Evolutionary conservation across 257 asterid species (phyloP).

Genomic region (Penstemon eatonii): DNA sequence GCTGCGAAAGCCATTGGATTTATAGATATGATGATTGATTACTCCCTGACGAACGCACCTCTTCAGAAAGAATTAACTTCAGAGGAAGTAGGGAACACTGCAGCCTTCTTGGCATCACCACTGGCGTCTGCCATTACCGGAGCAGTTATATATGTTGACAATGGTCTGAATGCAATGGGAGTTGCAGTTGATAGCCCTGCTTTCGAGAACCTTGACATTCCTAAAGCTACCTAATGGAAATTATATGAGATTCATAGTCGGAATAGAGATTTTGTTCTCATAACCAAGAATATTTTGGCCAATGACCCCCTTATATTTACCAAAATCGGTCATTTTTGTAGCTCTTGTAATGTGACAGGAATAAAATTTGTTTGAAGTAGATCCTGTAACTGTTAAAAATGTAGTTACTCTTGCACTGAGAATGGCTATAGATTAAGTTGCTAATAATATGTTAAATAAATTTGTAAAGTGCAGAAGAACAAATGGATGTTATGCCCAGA

Average conservation of each 20-base stretch:
- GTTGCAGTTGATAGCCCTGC: slow-evolving; percentile 78
- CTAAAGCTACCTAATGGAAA: slow-evolving; percentile 42
- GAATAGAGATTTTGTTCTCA: slow-evolving; percentile 40
- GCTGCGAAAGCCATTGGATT: slow-evolving; percentile 95
- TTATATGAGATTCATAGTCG: slow-evolving; percentile 14
- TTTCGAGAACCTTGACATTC: slow-evolving; percentile 68
- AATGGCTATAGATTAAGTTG: too few relatives aligned
- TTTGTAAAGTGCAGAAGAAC: too few relatives aligned
- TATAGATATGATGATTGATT: slow-evolving; percentile 91
- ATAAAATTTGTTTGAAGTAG: too few relatives aligned
- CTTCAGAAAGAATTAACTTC: slow-evolving; percentile 84
- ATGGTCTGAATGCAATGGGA: slow-evolving; percentile 91
- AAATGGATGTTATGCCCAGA: too few relatives aligned
- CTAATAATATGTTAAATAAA: too few relatives aligned
- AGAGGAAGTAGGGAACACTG: slow-evolving; percentile 84
- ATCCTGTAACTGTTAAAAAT: too few relatives aligned
- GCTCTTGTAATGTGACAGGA: not conserved
- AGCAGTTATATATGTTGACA: slow-evolving; percentile 77
- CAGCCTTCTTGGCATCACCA: slow-evolving; percentile 82
- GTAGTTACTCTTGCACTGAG: too few relatives aligned
- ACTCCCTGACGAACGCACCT: slow-evolving; percentile 73
- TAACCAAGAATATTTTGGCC: slow-evolving; percentile 29
- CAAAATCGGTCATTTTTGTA: slow-evolving; percentile 17
- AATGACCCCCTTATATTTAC: slow-evolving; percentile 22
- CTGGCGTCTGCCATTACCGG: slow-evolving; percentile 89